Conservation (phyloP, 768 basidiomycete species). For the Collybiopsis luxurians region DNA sequence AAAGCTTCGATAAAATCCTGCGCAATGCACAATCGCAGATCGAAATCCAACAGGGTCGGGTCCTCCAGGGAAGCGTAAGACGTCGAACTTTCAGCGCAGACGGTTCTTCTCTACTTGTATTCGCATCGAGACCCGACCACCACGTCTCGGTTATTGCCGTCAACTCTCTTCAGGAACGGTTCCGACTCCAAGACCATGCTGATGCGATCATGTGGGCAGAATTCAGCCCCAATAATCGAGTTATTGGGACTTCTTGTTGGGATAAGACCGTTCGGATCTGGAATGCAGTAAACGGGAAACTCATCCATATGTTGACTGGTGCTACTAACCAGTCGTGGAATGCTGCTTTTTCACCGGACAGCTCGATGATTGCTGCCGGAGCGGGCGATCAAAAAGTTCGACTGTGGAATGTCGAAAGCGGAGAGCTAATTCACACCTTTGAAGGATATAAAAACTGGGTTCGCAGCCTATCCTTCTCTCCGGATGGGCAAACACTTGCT, state of each 20-base stretch:
- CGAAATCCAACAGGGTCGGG: not conserved
- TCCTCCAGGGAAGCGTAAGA: not conserved
- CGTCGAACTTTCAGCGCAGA: constrained; percentile 10
- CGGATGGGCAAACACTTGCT: no score
- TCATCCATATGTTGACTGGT: constrained; percentile 9
- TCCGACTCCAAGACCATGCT: constrained; percentile 13
- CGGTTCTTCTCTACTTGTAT: not conserved
- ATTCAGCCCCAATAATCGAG: constrained; percentile 12
- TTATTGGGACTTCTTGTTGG: constrained; percentile 15
- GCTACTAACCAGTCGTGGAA: constrained; percentile 10
- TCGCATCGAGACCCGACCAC: not conserved
- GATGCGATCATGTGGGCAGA: constrained; percentile 13
- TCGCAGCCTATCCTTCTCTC: no score
- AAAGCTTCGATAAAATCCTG: not conserved
- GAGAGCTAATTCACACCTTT: no score
- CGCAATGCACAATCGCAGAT: not conserved
- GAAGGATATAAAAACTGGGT: no score
- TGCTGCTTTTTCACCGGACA: constrained; percentile 19
- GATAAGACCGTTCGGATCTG: constrained; percentile 18
- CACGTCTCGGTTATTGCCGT: constrained; percentile 1
- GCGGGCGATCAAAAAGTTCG: constrained; percentile 13
- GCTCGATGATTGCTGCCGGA: constrained; percentile 16
- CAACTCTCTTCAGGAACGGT: not conserved
- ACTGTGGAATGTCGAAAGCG: constrained; percentile 17
- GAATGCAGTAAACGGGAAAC: constrained; percentile 12